These are phyloP conservation scores for Leccinum pachyderme DNA, from an alignment of 1,284 basidiomycete species.

Conservation along the genomic window DNA sequence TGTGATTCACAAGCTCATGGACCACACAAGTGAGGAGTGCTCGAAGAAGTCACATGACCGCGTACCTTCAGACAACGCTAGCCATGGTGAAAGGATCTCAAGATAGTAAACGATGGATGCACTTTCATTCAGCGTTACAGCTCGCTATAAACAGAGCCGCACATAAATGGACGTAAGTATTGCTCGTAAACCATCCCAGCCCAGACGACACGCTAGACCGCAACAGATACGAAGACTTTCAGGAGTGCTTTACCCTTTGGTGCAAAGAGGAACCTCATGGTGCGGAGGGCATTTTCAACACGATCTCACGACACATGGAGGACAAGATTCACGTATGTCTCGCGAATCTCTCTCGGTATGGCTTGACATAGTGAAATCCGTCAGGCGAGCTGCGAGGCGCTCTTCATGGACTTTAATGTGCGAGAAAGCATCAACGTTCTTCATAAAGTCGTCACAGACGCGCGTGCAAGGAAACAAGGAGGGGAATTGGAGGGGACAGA, in stretches of 20 bases:
- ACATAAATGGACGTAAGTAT: constrained; percentile 76
- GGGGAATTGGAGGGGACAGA: constrained; percentile 48
- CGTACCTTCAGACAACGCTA: not conserved
- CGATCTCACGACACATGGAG: constrained; percentile 68
- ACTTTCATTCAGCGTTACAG: constrained; percentile 72
- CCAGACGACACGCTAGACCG: constrained; percentile 41
- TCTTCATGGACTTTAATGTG: constrained; percentile 63
- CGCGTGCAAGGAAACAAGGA: constrained; percentile 58
- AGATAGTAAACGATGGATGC: constrained; percentile 69
- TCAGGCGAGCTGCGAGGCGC: constrained; percentile 43
- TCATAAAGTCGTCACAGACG: constrained; percentile 66
- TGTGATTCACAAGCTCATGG: no score
- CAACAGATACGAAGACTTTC: constrained; percentile 69
- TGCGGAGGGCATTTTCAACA: constrained; percentile 62
- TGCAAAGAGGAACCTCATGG: constrained; percentile 72
- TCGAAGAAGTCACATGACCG: not conserved
- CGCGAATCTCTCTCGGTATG: not conserved
- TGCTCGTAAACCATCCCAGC: not conserved
- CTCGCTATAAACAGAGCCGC: constrained; percentile 72
- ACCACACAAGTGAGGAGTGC: no score
- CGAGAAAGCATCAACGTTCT: constrained; percentile 66
- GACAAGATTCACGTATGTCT: constrained; percentile 54
- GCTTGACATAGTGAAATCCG: constrained; percentile 2
- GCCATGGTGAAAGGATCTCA: constrained; percentile 41
- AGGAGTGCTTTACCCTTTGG: constrained; percentile 72